These are phyloP conservation scores for Ophiostoma ulmi DNA, from an alignment of 2,329 filamentous ascomycete species.

Conservation along the genomic window DNA sequence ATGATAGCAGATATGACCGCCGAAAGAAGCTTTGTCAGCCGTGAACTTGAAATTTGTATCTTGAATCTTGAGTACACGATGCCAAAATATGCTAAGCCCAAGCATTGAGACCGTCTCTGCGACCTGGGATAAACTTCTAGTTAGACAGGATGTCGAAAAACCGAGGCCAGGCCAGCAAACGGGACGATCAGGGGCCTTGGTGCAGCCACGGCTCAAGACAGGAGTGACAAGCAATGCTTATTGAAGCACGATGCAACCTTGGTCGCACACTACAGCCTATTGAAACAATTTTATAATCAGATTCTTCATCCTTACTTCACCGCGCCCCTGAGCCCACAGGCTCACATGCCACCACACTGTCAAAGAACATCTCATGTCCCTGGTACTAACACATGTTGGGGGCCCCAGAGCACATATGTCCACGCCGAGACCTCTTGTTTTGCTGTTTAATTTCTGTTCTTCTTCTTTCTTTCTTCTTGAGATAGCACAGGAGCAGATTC, in stretches of 20 bases:
- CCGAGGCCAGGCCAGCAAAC: slow-evolving; percentile 20
- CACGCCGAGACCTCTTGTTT: slow-evolving; percentile 1
- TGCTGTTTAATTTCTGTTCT: background rate
- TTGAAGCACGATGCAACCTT: background rate
- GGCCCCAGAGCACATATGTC: background rate
- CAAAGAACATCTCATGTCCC: background rate
- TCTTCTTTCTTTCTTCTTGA: background rate
- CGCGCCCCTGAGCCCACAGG: background rate
- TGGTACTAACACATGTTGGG: background rate
- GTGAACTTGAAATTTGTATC: no score
- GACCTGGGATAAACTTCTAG: slow-evolving; percentile 21
- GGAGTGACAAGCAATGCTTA: background rate
- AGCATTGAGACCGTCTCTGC: background rate
- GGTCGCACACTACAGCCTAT: background rate
- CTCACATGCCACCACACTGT: background rate
- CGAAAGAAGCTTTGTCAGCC: no score
- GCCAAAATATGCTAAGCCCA: background rate
- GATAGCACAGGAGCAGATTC: background rate
- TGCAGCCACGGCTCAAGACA: background rate
- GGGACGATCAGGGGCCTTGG: slow-evolving; percentile 24
- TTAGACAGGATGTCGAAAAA: slow-evolving; percentile 25
- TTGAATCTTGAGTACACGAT: background rate
- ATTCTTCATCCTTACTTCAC: background rate
- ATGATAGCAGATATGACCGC: no score
- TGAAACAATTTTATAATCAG: background rate